Base-by-base conservation (phyloP, 441 rosid genomes). In the Hura crepitans region DNA sequence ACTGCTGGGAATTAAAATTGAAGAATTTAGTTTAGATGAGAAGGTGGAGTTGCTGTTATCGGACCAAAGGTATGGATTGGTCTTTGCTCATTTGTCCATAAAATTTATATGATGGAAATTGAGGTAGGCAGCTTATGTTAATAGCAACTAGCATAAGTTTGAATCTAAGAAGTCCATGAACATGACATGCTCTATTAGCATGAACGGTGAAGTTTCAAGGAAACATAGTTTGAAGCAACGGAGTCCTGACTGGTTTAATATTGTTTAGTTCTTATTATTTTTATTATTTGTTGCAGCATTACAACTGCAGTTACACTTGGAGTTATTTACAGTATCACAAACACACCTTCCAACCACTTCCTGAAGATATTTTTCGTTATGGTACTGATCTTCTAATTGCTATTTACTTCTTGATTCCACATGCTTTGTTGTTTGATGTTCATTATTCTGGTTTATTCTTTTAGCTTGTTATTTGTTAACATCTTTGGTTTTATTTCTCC, bases 11-110 rank as follows among this genome's bases (percentile, higher is more conserved):
- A 59, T 95, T 68, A 79, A 76, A 22, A 69, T 83, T 66, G 83
- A 86, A 76, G 93, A 89, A 73, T 73, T 94, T 58, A 92, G 82
- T 78, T 79, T 90, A 77, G 97, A 94, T 60, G 89, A 89, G 72
- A 94, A 89, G 80, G 97, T 96, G 0, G 94, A 87, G 77, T 74
- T 92, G 72, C 82, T 92, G 42, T 83, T 95, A 80, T 59, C 90
- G 60, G 96, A 82, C 80, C 99, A 92, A 79, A 78, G 97, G 99
- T 94, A 85, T 63, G 22, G 11, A 0, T n/a, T 15, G 5, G 58
- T 66, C 18, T 22, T 53, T 25, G 22, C 31, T 35, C 31, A 23
- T 66, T 7, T 67, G 23, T 6, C 23, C 4, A 33, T 53, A 12
- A 15, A 15, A 43, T 4, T 27, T 28, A 2, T 4, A 28, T 17